Evolutionary conservation across 176 grass and related monocot species (phyloP).

Genomic region (Musa acuminata): DNA sequence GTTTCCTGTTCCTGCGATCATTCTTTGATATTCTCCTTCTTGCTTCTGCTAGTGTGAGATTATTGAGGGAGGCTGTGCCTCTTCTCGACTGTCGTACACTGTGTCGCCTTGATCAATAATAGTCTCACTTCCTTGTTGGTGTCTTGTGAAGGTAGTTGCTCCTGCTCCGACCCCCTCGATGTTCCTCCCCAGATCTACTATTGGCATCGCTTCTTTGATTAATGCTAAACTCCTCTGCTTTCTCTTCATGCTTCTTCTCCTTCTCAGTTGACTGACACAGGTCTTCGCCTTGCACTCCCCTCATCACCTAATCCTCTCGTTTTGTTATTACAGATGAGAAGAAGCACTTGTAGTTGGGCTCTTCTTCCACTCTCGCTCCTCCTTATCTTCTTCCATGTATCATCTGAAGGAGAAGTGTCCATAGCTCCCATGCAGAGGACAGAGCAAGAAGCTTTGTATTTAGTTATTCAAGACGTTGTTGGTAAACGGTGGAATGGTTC

Average conservation of each 20-base stretch:
- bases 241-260: too few relatives aligned
- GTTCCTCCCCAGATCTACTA: too few relatives aligned
- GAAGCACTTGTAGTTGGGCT: too few relatives aligned
- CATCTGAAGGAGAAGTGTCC: constrained; percentile 17
- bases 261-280: neutral
- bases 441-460: constrained; percentile 50
- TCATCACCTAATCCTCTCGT: too few relatives aligned
- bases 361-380: constrained; percentile 4
- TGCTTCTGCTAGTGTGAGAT: neutral
- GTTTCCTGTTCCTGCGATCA: neutral
- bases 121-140: too few relatives aligned
- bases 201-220: too few relatives aligned
- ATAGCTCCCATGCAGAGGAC: constrained; percentile 54
- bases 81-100: neutral
- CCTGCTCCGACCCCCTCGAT: too few relatives aligned
- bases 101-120: too few relatives aligned
- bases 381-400: constrained; percentile 6
- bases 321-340: neutral
- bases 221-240: too few relatives aligned
- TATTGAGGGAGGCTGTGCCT: neutral
- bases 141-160: too few relatives aligned
- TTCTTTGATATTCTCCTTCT: neutral
- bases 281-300: too few relatives aligned
- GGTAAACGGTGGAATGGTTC: constrained; percentile 82
- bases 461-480: constrained; percentile 63